These are phyloP conservation scores for Microstroma glucosiphilum DNA, from an alignment of 1,284 basidiomycete species.

Conservation along the genomic window DNA sequence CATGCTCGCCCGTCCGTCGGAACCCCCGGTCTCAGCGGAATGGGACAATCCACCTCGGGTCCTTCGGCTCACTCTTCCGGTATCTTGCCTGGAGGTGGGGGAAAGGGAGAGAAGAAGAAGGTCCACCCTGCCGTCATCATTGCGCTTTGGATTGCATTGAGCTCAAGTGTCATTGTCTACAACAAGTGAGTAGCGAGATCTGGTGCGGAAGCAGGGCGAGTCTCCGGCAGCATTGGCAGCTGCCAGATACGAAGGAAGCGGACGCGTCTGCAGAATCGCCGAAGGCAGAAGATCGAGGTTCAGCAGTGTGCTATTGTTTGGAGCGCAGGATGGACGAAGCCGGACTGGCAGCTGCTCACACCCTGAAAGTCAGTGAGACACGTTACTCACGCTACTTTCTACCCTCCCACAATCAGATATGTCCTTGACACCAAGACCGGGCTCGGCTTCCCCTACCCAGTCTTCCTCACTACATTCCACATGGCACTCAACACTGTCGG, in stretches of 20 bases:
- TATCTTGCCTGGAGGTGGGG: slow-evolving; percentile 30
- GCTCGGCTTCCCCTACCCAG: slow-evolving; percentile 50
- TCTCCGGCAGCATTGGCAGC: neutral
- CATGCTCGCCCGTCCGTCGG: slow-evolving; percentile 34
- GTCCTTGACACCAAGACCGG: slow-evolving; percentile 56
- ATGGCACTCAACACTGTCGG: slow-evolving; percentile 67
- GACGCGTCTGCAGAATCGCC: no score
- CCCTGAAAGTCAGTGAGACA: no score
- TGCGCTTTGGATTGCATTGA: slow-evolving; percentile 82
- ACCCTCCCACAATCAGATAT: slow-evolving; percentile 55
- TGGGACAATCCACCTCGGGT: slow-evolving; percentile 20
- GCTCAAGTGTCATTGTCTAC: slow-evolving; percentile 87
- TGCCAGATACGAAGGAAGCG: slow-evolving; percentile 53
- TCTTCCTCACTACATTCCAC: slow-evolving; percentile 50
- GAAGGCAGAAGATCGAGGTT: no score
- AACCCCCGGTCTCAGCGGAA: slow-evolving; percentile 29
- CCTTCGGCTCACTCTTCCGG: slow-evolving; percentile 16
- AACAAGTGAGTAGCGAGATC: slow-evolving; percentile 56
- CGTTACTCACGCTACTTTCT: slow-evolving; percentile 25
- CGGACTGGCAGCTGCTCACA: no score
- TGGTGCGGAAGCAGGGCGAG: neutral
- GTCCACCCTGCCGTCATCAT: slow-evolving; percentile 62
- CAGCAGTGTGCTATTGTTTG: no score
- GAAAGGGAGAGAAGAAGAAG: slow-evolving; percentile 32
- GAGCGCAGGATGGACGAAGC: no score